Evolutionary conservation across 2,329 filamentous ascomycete species (phyloP), one percentile per base, ranked within the genome.

Genomic region (Aureobasidium sp.): DNA sequence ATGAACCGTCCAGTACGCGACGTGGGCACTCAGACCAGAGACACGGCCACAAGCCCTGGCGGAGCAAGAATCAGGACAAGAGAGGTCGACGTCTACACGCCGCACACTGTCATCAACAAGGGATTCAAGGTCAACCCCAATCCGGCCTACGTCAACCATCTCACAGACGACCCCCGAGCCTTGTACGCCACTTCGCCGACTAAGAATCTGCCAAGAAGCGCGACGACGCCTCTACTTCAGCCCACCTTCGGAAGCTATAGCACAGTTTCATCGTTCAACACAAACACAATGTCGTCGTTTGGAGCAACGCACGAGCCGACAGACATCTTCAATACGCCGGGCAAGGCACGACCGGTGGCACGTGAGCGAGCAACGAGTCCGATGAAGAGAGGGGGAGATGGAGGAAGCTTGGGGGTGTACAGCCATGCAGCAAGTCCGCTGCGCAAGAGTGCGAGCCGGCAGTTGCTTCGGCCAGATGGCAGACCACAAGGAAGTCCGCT

Each of bases 81-180:
- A 67, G 82, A 82, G 65, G 82, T 89, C 22, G 83, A 87, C 45
- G 81, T 81, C 17, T 87, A 85, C 70, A 85, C 82, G 1, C 84
- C 85, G 0, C 82, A 81, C 0, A 81, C 83, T 8, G 75, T 85
- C 55, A 78, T 96, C 67, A 88, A 88, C 64, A 87, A 89, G 49
- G 85, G 85, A 1, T 97, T 96, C 74, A 83, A 85, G 65, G 89
- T 88, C 1, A 89, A 91, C 63, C 88, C 90, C 5, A 97, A 97
- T 71, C 87, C 88, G 0, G 90, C 89, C 71, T 94, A 94, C 71
- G 76, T 84, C 36, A 84, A 82, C 4, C 69, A 72, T 39, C 61
- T 66, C n/a, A 62, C 53, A 14, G 63, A 64, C 47, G 64, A 65
- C 12, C 52, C 62, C 1, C 47, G 47, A 27, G 47, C 45, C 9